Evolutionary conservation across 2,329 filamentous ascomycete genomes (phyloP).

Genomic region (Elsinoe batatas): DNA sequence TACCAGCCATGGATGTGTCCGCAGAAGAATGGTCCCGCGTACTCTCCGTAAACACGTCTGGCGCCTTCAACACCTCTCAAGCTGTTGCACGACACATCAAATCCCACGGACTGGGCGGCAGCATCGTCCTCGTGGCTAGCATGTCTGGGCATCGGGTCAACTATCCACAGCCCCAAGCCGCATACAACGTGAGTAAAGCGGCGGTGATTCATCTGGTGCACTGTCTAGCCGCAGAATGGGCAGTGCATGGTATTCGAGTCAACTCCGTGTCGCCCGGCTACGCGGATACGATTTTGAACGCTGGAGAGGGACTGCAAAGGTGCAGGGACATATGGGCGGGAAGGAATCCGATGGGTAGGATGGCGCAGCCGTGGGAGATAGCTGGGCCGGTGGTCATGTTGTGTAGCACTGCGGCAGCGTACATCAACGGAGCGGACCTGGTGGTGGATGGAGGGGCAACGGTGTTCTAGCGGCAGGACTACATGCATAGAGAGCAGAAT

Average conservation of each 20-base stretch:
- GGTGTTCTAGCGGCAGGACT: not conserved
- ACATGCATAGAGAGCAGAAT: not conserved
- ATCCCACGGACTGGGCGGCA: slow-evolving; percentile 42
- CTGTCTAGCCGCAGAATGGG: slow-evolving; percentile 64
- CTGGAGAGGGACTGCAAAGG: not conserved
- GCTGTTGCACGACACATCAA: slow-evolving; percentile 51
- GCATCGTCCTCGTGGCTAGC: slow-evolving; percentile 56
- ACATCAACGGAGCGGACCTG: slow-evolving; percentile 31
- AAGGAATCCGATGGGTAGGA: slow-evolving; percentile 24
- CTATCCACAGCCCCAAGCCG: slow-evolving; percentile 59
- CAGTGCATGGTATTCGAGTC: slow-evolving; percentile 56
- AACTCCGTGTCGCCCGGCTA: slow-evolving; percentile 66
- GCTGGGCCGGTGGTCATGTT: slow-evolving; percentile 31
- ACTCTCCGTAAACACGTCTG: slow-evolving; percentile 63
- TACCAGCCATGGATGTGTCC: slow-evolving; percentile 50
- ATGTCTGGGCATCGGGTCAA: slow-evolving; percentile 62
- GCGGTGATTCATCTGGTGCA: slow-evolving; percentile 54
- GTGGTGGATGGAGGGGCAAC: slow-evolving; percentile 26
- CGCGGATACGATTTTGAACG: slow-evolving; percentile 65
- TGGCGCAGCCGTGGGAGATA: slow-evolving; percentile 29
- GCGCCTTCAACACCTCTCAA: slow-evolving; percentile 60
- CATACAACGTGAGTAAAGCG: slow-evolving; percentile 56
- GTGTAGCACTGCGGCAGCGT: slow-evolving; percentile 26
- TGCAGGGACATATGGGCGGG: slow-evolving; percentile 4
- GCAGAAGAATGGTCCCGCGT: slow-evolving; percentile 52